Evolutionary conservation across 1,284 basidiomycete genomes (phyloP).

Genomic region (Salmacisia buchloeana): DNA sequence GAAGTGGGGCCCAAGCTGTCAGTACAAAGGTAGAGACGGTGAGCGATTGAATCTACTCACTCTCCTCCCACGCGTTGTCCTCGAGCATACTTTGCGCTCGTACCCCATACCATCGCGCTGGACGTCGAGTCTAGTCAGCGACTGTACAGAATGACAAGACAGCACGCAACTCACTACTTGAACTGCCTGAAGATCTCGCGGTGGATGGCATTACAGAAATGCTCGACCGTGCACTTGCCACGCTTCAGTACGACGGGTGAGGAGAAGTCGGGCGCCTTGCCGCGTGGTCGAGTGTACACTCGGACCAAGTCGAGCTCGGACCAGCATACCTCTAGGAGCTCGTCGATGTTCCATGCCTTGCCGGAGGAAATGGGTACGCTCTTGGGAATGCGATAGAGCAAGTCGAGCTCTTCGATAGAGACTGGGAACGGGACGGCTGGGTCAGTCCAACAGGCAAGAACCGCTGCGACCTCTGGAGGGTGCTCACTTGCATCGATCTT

Average conservation of each 20-base stretch:
- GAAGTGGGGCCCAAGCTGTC: neutral
- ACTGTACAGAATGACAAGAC: neutral
- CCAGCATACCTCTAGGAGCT: constrained; percentile 66
- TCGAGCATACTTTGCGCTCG: constrained; percentile 88
- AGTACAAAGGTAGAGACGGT: neutral
- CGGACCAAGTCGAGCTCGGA: constrained; percentile 54
- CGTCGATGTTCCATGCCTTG: constrained; percentile 95
- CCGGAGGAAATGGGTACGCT: constrained; percentile 88
- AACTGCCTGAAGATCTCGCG: constrained; percentile 88
- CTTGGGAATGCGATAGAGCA: constrained; percentile 83
- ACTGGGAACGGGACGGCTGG: constrained; percentile 59
- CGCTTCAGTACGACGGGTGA: constrained; percentile 64
- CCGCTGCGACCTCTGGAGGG: neutral
- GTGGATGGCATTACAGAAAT: constrained; percentile 75
- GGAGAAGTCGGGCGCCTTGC: constrained; percentile 78
- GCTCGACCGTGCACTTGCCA: constrained; percentile 64
- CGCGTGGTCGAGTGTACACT: constrained; percentile 84
- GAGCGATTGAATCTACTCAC: neutral
- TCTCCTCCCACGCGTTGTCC: constrained; percentile 83
- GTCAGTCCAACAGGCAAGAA: constrained; percentile 1
- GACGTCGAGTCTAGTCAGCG: neutral
- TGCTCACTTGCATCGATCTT: constrained; percentile 67
- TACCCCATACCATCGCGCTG: constrained; percentile 85
- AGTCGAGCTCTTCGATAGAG: constrained; percentile 95
- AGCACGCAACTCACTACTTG: constrained; percentile 57